These are phyloP conservation scores for Actinomortierella ambigua DNA, from an alignment of 371 early-diverging fungal species.

Conservation along the genomic window DNA sequence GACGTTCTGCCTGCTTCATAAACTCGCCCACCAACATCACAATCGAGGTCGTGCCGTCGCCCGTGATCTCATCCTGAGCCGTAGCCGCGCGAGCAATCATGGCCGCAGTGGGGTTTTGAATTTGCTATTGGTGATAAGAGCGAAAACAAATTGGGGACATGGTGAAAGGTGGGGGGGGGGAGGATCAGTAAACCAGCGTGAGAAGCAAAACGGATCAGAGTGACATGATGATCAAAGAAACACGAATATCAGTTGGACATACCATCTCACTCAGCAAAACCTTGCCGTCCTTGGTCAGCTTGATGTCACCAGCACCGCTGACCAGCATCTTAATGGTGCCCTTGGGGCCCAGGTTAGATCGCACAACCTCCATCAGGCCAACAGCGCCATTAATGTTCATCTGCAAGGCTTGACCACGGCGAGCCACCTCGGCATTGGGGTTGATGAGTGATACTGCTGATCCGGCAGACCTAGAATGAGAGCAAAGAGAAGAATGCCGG, in stretches of 20 bases:
- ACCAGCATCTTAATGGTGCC: constrained; percentile 99
- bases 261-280: constrained; percentile 98
- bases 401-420: constrained; percentile 98
- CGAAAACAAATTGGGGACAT: too few relatives aligned
- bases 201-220: constrained; percentile 1
- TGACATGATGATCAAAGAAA: neutral
- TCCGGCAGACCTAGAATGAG: constrained; percentile 38
- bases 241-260: constrained; percentile 18
- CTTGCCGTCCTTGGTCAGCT: constrained; percentile 97
- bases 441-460: constrained; percentile 93
- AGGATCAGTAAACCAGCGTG: neutral
- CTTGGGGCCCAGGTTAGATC: constrained; percentile 98
- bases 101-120: constrained; percentile 99
- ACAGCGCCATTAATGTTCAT: constrained; percentile 97
- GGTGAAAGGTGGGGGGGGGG: too few relatives aligned
- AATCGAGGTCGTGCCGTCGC: constrained; percentile 99
- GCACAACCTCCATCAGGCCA: constrained; percentile 95
- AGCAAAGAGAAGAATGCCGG: neutral
- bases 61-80: constrained; percentile 98
- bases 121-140: constrained; percentile 75
- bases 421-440: constrained; percentile 97
- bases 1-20: constrained; percentile 95
- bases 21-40: constrained; percentile 97
- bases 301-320: constrained; percentile 94
- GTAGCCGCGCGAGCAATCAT: constrained; percentile 99